Percentiles rank a stretch among this genome's conserved stretches.
These are phyloP conservation scores for Exophiala alcalophila DNA, from an alignment of 2,329 filamentous ascomycete genomes.

Conservation along the genomic window DNA sequence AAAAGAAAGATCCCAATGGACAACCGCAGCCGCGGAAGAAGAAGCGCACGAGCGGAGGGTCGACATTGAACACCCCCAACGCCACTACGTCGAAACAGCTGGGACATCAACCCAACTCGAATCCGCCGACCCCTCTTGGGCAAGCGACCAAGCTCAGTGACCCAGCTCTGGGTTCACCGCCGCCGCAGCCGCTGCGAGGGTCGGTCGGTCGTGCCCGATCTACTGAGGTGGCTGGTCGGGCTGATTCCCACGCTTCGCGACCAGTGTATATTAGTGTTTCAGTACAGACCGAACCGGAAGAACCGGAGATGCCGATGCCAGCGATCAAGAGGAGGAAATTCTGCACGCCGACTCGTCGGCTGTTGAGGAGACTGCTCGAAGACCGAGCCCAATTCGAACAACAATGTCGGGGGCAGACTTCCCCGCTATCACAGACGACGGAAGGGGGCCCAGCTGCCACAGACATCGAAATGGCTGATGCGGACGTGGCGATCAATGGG, in stretches of 20 bases:
- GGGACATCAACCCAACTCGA: constrained; percentile 14
- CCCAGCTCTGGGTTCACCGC: constrained; percentile 37
- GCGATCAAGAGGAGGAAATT: constrained; percentile 35
- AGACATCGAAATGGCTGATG: constrained; percentile 51
- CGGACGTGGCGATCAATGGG: constrained; percentile 14
- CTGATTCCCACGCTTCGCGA: constrained; percentile 33
- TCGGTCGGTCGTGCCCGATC: constrained; percentile 29
- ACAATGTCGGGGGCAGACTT: constrained; percentile 18
- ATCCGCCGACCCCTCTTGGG: constrained; percentile 19
- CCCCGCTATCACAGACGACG: constrained; percentile 12
- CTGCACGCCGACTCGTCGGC: constrained; percentile 42
- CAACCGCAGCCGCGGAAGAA: constrained; percentile 51
- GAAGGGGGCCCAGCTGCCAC: too few relatives aligned
- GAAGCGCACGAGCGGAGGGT: constrained; percentile 56
- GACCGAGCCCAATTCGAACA: constrained; percentile 41
- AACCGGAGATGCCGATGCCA: constrained; percentile 33
- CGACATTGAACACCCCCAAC: constrained; percentile 51
- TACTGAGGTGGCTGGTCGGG: constrained; percentile 33
- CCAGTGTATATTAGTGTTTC: constrained; percentile 42
- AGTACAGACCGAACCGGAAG: constrained; percentile 46
- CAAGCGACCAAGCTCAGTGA: constrained; percentile 11
- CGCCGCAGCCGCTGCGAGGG: constrained; percentile 32
- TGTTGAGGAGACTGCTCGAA: constrained; percentile 43
- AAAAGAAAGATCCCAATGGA: constrained; percentile 45
- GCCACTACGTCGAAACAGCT: constrained; percentile 33